Evolutionary conservation across 108 stramenopile genomes (phyloP).

Genomic region (Cyclotella sp.): DNA sequence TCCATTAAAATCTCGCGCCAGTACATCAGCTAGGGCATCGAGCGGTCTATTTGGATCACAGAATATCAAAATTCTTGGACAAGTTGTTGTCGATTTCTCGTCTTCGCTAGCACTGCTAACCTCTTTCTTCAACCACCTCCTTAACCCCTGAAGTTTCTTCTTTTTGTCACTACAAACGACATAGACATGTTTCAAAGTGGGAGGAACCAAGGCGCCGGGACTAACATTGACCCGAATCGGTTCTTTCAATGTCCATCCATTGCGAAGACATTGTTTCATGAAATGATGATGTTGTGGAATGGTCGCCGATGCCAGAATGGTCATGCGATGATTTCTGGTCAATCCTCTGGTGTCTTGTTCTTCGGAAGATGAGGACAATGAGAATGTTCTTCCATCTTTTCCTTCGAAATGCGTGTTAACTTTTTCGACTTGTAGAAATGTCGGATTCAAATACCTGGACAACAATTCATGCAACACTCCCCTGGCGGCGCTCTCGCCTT

Average conservation of each 20-base stretch:
- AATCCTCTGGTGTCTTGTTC: neutral
- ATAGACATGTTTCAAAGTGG: conserved; percentile 83
- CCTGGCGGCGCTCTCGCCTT: conserved; percentile 5
- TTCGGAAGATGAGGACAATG: neutral
- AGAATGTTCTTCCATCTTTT: conserved; percentile 30
- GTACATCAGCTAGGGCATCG: conserved; percentile 69
- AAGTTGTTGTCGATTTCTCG: neutral
- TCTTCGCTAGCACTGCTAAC: conserved; percentile 1
- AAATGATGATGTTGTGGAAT: conserved; percentile 95
- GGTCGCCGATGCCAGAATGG: conserved; percentile 94
- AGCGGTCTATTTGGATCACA: conserved; percentile 72
- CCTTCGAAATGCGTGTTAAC: conserved; percentile 25
- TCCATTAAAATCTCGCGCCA: conserved; percentile 62
- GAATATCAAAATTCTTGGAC: conserved; percentile 78
- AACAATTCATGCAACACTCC: conserved; percentile 83
- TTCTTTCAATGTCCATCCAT: conserved; percentile 89
- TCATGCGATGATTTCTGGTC: conserved; percentile 69
- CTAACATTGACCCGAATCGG: conserved; percentile 79
- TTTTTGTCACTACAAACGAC: conserved; percentile 72
- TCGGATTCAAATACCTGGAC: conserved; percentile 82
- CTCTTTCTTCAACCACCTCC: conserved; percentile 73
- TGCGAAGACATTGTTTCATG: conserved; percentile 80
- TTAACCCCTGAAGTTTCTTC: conserved; percentile 78
- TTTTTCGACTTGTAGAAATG: conserved; percentile 61
- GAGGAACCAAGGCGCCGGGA: conserved; percentile 86